Percentiles rank a stretch among this genome's conserved stretches.
Evolutionary conservation across 345 rosid genomes (phyloP).

Genomic region (Carallia brachiata): DNA sequence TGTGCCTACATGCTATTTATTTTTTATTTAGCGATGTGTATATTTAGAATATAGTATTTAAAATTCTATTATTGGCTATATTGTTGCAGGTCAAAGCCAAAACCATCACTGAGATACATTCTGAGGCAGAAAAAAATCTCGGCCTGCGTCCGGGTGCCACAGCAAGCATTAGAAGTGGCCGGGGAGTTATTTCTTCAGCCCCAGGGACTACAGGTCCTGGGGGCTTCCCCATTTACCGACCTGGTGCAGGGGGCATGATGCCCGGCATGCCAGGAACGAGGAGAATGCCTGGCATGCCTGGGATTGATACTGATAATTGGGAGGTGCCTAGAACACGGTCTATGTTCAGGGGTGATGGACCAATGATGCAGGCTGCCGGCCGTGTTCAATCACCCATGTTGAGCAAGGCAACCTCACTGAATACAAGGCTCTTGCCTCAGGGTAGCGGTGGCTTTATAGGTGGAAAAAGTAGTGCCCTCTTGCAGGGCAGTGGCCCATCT

Average conservation of each 20-base stretch:
- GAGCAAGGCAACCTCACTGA: conserved; percentile 39
- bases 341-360: conserved; percentile 67
- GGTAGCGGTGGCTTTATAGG: conserved; percentile 32
- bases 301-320: conserved; percentile 69
- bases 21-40: neutral
- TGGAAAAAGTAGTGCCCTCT: conserved; percentile 35
- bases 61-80: neutral
- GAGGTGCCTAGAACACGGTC: conserved; percentile 57
- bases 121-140: conserved; percentile 79
- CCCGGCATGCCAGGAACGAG: conserved; percentile 91
- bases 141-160: conserved; percentile 90
- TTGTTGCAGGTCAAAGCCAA: conserved; percentile 72
- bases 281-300: conserved; percentile 89
- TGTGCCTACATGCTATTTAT: conserved; percentile 4
- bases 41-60: neutral
- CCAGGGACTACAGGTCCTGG: conserved; percentile 48
- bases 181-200: conserved; percentile 41
- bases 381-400: conserved; percentile 40
- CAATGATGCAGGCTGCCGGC: conserved; percentile 41
- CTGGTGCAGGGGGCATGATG: conserved; percentile 92
- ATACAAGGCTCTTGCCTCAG: conserved; percentile 32
- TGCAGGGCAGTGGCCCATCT: conserved; percentile 35
- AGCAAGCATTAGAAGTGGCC: conserved; percentile 60
- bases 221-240: conserved; percentile 59
- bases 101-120: conserved; percentile 78